Base-by-base conservation (phyloP, 2,329 filamentous ascomycete genomes). In the Cercospora citrullina region DNA sequence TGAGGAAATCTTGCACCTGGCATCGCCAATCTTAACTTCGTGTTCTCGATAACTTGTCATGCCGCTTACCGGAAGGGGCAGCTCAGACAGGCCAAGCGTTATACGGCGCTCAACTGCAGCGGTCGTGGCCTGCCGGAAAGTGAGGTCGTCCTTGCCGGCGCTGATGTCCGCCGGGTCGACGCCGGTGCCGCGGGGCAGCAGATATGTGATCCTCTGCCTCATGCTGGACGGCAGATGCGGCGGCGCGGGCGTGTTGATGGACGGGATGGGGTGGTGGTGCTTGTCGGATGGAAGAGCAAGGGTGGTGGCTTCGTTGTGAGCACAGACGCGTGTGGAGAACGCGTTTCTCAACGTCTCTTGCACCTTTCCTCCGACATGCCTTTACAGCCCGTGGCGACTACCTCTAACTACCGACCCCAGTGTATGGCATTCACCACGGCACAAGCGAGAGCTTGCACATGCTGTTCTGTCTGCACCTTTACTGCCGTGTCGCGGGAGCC, bases 61-160 rank as follows among this genome's bases (percentile, higher is more conserved):
- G 23, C 36, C 33, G 63, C 65, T 39, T 80, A 89, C 86, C 78
- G 92, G 89, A 16, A 80, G 75, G 4, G 93, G 91, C 48, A 97
- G 85, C 81, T 96, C 92, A 60, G 89, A 84, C 21, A 93, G 81
- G 42, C 86, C 84, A 69, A 95, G 80, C 0, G 92, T 97, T 72
- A 94, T 80, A 68, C 90, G 87, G 77, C 95, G 91, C 80, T 98
- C 92, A 72, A 92, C 89, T 14, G 88, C 88, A 21, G 90, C 90
- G 61, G 87, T 33, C 6, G 67, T 79, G 51, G 95, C 78, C 2
- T 84, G 85, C 1, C 83, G 82, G 63, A 96, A 80, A 3, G 84
- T 83, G 18, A 91, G 79, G 9, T 79, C 78, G 58, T 83, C 81
- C 53, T 83, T 80, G 55, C 82, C 81, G 53, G 96, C 80, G 12